Percentiles rank a stretch among this genome's conserved stretches.
Conservation (phyloP, 1,284 basidiomycete genomes). For the Rhodotorula sp. region DNA sequence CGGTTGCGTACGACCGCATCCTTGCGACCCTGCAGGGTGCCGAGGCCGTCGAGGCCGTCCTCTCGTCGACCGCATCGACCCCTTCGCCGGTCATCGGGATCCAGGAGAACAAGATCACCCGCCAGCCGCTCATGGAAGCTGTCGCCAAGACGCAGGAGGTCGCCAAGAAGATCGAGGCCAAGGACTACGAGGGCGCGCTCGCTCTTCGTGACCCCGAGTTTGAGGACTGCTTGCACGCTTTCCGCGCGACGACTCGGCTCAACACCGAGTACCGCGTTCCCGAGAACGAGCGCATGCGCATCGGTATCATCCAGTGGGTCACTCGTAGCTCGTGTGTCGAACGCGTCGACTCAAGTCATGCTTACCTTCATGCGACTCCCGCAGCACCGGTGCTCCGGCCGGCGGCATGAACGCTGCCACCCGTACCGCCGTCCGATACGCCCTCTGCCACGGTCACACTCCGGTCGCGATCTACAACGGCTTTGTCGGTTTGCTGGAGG, state of each 20-base stretch:
- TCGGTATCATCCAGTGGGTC: conserved; percentile 88
- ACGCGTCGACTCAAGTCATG: neutral
- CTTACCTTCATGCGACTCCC: no score
- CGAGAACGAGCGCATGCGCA: conserved; percentile 66
- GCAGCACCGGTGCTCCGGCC: conserved; percentile 89
- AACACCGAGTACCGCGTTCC: conserved; percentile 64
- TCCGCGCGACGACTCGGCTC: conserved; percentile 68
- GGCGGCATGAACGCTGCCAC: conserved; percentile 99
- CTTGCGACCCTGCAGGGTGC: conserved; percentile 92
- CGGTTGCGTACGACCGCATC: conserved; percentile 89
- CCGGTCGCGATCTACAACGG: conserved; percentile 92
- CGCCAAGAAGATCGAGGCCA: conserved; percentile 73
- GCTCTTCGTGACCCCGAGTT: conserved; percentile 89
- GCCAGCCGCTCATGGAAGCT: conserved; percentile 87
- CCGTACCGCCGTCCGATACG: conserved; percentile 88
- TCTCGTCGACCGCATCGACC: conserved; percentile 83
- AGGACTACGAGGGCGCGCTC: conserved; percentile 85
- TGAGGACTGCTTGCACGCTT: conserved; percentile 78
- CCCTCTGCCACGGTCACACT: conserved; percentile 84
- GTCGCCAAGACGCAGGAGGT: conserved; percentile 87
- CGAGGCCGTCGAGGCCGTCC: conserved; percentile 84
- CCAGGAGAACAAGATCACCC: conserved; percentile 89
- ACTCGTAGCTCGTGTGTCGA: no score
- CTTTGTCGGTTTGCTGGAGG: conserved; percentile 88
- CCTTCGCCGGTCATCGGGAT: conserved; percentile 98